Evolutionary conservation across 192 early-diverging fungal genomes (phyloP), one percentile per base, ranked within the genome.

Genomic region (Gryganskiella cystojenkinii): DNA sequence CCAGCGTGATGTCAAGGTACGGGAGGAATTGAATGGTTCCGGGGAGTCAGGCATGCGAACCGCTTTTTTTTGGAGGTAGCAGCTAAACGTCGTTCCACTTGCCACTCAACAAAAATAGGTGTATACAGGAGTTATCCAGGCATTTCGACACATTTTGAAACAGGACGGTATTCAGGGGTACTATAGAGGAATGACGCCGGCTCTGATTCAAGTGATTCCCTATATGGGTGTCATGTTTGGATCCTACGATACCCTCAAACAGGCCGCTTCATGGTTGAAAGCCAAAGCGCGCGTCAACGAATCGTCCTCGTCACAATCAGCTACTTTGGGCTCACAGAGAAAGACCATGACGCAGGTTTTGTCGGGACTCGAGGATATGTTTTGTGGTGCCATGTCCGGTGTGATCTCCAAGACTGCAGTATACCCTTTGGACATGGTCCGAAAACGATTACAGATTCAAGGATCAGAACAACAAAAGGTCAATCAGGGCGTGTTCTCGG

Each of bases 141-240:
- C 95, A 10, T 64, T 95, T 0, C 40, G 58, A 13, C 79, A 89
- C 55, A 97, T 99, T 57, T 62, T 79, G 28, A 37, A 55, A 3
- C 83, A 90, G 27, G 95, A 99, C 51, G 97, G 97, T 0, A 25
- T 94, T 1, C 59, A 60, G 0, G 97, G 97, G 9, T 94, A 96
- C 49, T 99, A 97, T 67, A 84, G 91, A 43, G 97, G 97, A 0
- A 71, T 96, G 45, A 80, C 88, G 45, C 91, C 97, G 7, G 87
- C 95, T 3, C 79, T 94, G 27, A 74, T 93, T 15, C 94, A 96
- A 81, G 95, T 99, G 31, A 92, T 95, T 79, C 98, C 98, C 17
- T 96, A 97, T 58, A 97, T 97, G 94, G 95, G 95, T 17, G 82
- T 96, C 14, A 87, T 95, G 71, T 99, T 99, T 87, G 87, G 89